Evolutionary conservation across 257 asterid genomes (phyloP).

Genomic region (Euphrasia confusa): DNA sequence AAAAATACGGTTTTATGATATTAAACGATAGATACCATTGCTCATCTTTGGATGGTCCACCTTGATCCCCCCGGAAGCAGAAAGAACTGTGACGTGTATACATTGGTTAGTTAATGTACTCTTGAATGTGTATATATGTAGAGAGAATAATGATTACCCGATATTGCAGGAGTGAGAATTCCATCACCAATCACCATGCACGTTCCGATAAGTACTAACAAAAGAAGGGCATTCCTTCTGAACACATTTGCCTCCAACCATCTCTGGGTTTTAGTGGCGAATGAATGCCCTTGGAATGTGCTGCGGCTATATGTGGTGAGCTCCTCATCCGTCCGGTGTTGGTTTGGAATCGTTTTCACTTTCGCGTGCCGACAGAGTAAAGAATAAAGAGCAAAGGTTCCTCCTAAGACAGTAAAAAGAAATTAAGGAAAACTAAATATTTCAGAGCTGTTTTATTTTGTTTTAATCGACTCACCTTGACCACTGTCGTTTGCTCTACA

Average conservation of each 20-base stretch:
- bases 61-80: slow-evolving; percentile 92
- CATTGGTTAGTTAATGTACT: slow-evolving; percentile 13
- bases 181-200: slow-evolving; percentile 99
- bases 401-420: slow-evolving; percentile 42
- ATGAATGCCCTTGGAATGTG: slow-evolving; percentile 79
- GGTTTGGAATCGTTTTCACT: slow-evolving; percentile 83
- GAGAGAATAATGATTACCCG: slow-evolving; percentile 45
- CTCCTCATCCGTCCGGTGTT: slow-evolving; percentile 97
- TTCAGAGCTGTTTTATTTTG: not conserved
- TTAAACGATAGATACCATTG: slow-evolving; percentile 55
- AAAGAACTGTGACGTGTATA: slow-evolving; percentile 57
- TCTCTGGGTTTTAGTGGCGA: slow-evolving; percentile 83
- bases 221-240: slow-evolving; percentile 71
- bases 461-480: slow-evolving; percentile 55
- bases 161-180: slow-evolving; percentile 96
- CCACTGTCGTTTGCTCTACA: slow-evolving; percentile 96
- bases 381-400: slow-evolving; percentile 94
- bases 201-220: slow-evolving; percentile 77
- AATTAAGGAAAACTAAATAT: not conserved
- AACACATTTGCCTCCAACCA: slow-evolving; percentile 76
- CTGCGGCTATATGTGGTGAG: slow-evolving; percentile 94
- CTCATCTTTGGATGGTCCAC: slow-evolving; percentile 83
- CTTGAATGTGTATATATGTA: slow-evolving; percentile 4
- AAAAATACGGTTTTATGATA: not conserved
- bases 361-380: slow-evolving; percentile 95